Evolutionary conservation across 257 asterid species (phyloP).

Genomic region (Lithospermum erythrorhizon): DNA sequence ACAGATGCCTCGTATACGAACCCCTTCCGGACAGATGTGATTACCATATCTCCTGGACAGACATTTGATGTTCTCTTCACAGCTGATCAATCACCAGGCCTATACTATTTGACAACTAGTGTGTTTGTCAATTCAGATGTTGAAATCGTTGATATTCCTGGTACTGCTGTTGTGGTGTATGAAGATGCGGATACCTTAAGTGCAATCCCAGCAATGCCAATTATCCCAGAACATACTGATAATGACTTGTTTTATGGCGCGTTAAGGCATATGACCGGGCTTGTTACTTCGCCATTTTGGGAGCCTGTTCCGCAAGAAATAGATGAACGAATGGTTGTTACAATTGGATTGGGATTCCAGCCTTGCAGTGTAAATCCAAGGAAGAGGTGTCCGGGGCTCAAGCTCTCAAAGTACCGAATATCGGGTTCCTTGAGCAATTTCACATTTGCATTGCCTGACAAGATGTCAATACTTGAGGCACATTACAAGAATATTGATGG

Average conservation of each 20-base stretch:
- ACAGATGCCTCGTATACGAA: constrained; percentile 60
- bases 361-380: constrained; percentile 18
- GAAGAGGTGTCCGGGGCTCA: no score
- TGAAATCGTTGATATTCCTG: constrained; percentile 24
- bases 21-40: constrained; percentile 34
- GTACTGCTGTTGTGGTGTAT: constrained; percentile 35
- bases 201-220: constrained; percentile 52
- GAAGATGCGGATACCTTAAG: constrained; percentile 44
- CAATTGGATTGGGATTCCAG: constrained; percentile 46
- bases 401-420: constrained; percentile 17
- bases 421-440: constrained; percentile 63
- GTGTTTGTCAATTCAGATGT: constrained; percentile 59
- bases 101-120: constrained; percentile 52
- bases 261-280: not conserved
- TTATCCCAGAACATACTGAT: constrained; percentile 24
- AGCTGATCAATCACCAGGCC: constrained; percentile 40
- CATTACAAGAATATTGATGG: constrained; percentile 32
- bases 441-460: constrained; percentile 42
- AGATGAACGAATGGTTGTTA: constrained; percentile 42
- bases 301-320: constrained; percentile 30
- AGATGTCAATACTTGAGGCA: constrained; percentile 38
- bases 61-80: constrained; percentile 50
- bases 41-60: constrained; percentile 62
- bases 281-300: not conserved
- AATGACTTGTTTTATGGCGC: not conserved